Evolutionary conservation across 108 stramenopile species (phyloP), one percentile per base, ranked within the genome.

Genomic region (Fragilaria radians): DNA sequence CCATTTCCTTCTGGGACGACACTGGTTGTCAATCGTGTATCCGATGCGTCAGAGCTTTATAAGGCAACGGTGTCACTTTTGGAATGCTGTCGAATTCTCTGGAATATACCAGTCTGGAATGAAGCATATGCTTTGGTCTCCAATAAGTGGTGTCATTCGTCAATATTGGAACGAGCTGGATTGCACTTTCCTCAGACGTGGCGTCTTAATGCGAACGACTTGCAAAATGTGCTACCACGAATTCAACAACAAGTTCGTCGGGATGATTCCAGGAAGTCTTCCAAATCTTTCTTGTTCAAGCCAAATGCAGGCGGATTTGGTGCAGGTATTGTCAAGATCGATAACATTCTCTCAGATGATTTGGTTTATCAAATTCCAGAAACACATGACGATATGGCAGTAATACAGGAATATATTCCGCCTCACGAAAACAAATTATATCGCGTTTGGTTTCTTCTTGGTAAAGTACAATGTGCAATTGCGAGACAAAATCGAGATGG

Each of bases 231-330:
- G 34, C 24, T 0, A 34, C 4, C 14, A 21, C 14, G 18, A 7
- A 11, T 21, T 21, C 21, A 52, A 21, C 7, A 21, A 52, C 7
- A 22, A 21, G 18, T 17, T 7, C 50, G 21, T 21, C 14, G 7
- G 7, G 18, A 17, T 22, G 7, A 19, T 9, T 36, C 42, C 7
- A 48, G 4, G 26, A 23, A 5, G 48, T n/a, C 7, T 48, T 17
- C 21, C 5, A 19, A 49, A 48, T 21, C 53, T 5, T 5, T 68
- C 5, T 36, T 73, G 46, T 29, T 73, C 19, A 77, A 77, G 55
- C 76, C 76, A 1, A 77, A 77, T 49, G 54, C 76, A 9, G 76
- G 70, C 49, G 76, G 76, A 7, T 77, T 77, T 56, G 76, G 76
- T 26, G 68, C 61, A 21, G 76, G 76, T 14, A 68, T 77, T 24